Percentiles rank a stretch among this genome's conserved stretches.
Conservation (phyloP, 2,329 filamentous ascomycete genomes). For the Hypoxylon sp. region DNA sequence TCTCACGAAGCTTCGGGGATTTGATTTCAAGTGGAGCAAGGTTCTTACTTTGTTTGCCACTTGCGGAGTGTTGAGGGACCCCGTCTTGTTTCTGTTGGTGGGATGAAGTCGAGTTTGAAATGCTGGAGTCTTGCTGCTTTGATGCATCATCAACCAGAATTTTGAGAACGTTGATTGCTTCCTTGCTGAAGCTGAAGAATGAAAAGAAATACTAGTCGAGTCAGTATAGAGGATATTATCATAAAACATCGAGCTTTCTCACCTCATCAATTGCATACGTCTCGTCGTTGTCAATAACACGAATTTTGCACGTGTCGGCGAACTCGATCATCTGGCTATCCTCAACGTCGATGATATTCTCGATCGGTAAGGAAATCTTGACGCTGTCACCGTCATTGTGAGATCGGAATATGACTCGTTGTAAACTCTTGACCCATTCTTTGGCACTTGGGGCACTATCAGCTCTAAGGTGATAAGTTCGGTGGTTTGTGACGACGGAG, state of each 20-base stretch:
- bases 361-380: slow-evolving; percentile 91
- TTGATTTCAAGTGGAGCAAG: slow-evolving; percentile 49
- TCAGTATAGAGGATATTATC: slow-evolving; percentile 46
- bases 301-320: slow-evolving; percentile 92
- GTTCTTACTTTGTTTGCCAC: slow-evolving; percentile 26
- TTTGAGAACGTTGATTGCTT: slow-evolving; percentile 84
- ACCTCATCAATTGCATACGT: slow-evolving; percentile 96
- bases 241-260: slow-evolving; percentile 47
- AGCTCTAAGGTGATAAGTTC: slow-evolving; percentile 88
- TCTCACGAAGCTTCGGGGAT: slow-evolving; percentile 65
- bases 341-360: slow-evolving; percentile 92
- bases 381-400: slow-evolving; percentile 98
- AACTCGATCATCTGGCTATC: slow-evolving; percentile 92
- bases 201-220: slow-evolving; percentile 91
- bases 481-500: slow-evolving; percentile 83
- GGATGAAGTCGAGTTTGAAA: slow-evolving; percentile 40
- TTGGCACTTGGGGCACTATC: slow-evolving; percentile 90
- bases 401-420: slow-evolving; percentile 94
- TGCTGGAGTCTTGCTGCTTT: slow-evolving; percentile 59
- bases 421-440: slow-evolving; percentile 95
- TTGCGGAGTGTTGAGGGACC: slow-evolving; percentile 35
- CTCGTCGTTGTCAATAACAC: slow-evolving; percentile 93
- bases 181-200: slow-evolving; percentile 88
- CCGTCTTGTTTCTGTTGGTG: slow-evolving; percentile 20
- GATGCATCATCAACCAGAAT: slow-evolving; percentile 77